Percentiles rank a stretch among this genome's conserved stretches.
Evolutionary conservation across 1,284 basidiomycete species (phyloP).

Genomic region (Mixia osmundae): DNA sequence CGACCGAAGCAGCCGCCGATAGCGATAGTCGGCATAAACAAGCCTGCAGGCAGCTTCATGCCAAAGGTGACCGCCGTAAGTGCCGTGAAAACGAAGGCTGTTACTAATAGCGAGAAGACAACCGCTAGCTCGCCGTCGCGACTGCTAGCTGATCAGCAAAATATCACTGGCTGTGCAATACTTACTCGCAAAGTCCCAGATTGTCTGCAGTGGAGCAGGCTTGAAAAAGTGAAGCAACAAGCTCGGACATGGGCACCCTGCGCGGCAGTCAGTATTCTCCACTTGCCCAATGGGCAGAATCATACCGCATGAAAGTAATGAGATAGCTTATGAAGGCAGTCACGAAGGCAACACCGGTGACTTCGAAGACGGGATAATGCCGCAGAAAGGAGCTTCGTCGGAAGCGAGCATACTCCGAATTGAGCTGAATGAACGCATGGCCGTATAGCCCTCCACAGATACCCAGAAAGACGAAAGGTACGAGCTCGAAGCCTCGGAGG

Average conservation of each 20-base stretch:
- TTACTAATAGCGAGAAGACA: conserved; percentile 9
- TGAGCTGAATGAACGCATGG: conserved; percentile 77
- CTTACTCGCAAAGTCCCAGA: conserved; percentile 40
- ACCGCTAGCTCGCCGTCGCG: conserved; percentile 2
- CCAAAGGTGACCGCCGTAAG: conserved; percentile 84
- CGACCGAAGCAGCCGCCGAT: conserved; percentile 88
- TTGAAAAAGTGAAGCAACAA: conserved; percentile 42
- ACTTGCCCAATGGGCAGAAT: neutral
- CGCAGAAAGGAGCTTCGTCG: conserved; percentile 33
- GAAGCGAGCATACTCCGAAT: conserved; percentile 44
- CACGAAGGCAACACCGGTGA: conserved; percentile 26
- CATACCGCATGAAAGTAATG: conserved; percentile 22
- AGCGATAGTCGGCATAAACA: conserved; percentile 88
- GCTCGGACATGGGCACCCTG: conserved; percentile 12
- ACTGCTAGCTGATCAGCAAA: neutral
- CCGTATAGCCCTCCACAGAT: conserved; percentile 52
- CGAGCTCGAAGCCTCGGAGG: conserved; percentile 23
- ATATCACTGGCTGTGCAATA: neutral
- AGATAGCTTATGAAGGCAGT: conserved; percentile 62
- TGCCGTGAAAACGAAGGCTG: conserved; percentile 44
- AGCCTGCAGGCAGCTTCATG: conserved; percentile 78
- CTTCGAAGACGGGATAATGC: conserved; percentile 58
- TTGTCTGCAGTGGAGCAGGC: conserved; percentile 45
- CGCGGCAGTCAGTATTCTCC: neutral
- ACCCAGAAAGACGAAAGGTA: conserved; percentile 18